These are phyloP conservation scores for Acanthamoeba culbertsoni DNA, from an alignment of 208 protist species.

Conservation along the genomic window DNA sequence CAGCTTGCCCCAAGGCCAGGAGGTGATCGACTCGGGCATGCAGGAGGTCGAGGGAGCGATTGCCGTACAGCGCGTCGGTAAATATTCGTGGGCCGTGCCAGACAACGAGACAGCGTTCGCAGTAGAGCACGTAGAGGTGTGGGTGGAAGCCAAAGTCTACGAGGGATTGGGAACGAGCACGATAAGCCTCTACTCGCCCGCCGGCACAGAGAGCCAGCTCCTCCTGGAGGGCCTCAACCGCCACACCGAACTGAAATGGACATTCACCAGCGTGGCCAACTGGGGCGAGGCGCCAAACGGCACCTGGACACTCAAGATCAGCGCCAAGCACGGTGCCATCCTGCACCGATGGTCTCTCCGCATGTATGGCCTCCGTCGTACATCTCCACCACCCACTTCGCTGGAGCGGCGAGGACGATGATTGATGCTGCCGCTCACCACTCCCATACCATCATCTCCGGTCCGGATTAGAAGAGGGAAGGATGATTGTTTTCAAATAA, in stretches of 20 bases:
- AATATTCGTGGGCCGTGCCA: background rate
- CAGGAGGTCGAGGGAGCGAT: background rate
- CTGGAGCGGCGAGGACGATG: too few relatives aligned
- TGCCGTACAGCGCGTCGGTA: background rate
- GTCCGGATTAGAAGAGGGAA: too few relatives aligned
- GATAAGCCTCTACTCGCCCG: background rate
- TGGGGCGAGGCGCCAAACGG: constrained; percentile 38
- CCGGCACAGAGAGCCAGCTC: constrained; percentile 9
- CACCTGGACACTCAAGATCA: constrained; percentile 48
- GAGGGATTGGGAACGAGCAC: background rate
- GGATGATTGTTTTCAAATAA: too few relatives aligned
- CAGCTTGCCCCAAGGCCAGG: background rate
- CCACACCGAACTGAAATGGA: background rate
- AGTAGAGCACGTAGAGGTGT: constrained; percentile 13
- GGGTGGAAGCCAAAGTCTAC: constrained; percentile 11
- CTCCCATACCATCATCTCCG: too few relatives aligned
- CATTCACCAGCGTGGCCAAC: constrained; percentile 20
- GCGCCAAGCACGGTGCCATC: background rate
- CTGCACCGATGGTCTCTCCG: background rate
- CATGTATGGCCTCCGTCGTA: background rate
- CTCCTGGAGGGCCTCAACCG: background rate
- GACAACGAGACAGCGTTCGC: background rate
- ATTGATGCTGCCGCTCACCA: too few relatives aligned
- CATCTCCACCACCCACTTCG: too few relatives aligned
- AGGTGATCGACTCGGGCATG: background rate